phyloP scores from a whole-genome alignment of 1,139 yeast species.

The Yamadazyma blattariae region DNA sequence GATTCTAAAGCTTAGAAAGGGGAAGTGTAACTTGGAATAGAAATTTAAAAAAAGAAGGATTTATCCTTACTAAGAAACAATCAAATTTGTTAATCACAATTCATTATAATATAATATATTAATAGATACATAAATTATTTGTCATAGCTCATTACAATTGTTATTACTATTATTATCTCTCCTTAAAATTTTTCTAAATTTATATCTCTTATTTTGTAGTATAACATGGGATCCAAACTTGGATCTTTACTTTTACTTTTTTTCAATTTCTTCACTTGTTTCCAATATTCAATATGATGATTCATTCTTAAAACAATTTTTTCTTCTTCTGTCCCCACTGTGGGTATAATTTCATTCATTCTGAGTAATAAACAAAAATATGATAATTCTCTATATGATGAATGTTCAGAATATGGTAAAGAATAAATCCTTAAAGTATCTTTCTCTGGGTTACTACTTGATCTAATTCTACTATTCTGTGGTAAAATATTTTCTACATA shows the following conservation, averaged over 20 bases:
- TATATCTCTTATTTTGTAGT: slow-evolving; percentile 14
- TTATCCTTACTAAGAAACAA: no score
- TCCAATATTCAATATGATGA: slow-evolving; percentile 49
- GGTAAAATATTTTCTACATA: slow-evolving; percentile 30
- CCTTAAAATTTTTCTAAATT: slow-evolving; percentile 19
- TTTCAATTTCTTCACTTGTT: slow-evolving; percentile 17
- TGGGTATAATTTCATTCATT: slow-evolving; percentile 63
- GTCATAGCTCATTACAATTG: no score
- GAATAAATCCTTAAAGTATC: slow-evolving; percentile 45
- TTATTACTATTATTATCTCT: no score
- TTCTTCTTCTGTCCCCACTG: slow-evolving; percentile 59
- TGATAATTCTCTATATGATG: slow-evolving; percentile 77
- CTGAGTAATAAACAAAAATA: slow-evolving; percentile 56
- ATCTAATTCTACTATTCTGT: slow-evolving; percentile 21
- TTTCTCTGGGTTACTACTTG: slow-evolving; percentile 23
- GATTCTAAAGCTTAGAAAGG: no score
- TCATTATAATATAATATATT: no score
- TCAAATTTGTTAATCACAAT: background rate
- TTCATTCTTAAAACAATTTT: slow-evolving; percentile 37
- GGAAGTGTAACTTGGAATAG: no score
- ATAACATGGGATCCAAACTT: slow-evolving; percentile 11
- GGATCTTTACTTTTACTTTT: slow-evolving; percentile 9
- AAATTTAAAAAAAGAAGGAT: no score
- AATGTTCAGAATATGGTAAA: slow-evolving; percentile 92
- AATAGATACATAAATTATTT: no score